Conservation (phyloP, 1,139 yeast species). For the Suhomyces wounanorum region DNA sequence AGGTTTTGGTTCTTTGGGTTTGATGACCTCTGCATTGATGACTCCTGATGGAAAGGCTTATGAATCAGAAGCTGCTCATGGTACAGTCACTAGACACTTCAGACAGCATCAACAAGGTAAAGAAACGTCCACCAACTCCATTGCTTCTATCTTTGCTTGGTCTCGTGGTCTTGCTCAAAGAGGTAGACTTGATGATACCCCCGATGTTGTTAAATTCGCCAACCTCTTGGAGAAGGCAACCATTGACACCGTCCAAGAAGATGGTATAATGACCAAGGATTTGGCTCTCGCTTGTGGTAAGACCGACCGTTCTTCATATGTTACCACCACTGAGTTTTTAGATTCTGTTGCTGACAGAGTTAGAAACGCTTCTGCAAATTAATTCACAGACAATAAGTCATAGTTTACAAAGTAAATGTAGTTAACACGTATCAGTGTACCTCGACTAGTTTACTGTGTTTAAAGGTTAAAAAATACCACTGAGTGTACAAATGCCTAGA, state of each 20-base stretch:
- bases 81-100: constrained; percentile 95
- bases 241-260: constrained; percentile 80
- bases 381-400: background rate
- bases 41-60: constrained; percentile 96
- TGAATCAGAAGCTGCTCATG: constrained; percentile 97
- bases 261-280: constrained; percentile 93
- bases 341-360: constrained; percentile 64
- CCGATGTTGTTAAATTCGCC: constrained; percentile 81
- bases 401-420: background rate
- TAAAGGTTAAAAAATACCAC: no score
- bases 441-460: background rate
- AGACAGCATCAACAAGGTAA: constrained; percentile 94
- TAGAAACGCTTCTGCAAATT: constrained; percentile 18
- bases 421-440: no score
- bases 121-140: constrained; percentile 96
- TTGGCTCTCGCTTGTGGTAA: constrained; percentile 86
- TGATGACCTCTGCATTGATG: constrained; percentile 92
- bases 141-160: constrained; percentile 98
- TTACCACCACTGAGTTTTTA: constrained; percentile 87
- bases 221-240: constrained; percentile 78
- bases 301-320: constrained; percentile 77
- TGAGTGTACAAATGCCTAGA: no score
- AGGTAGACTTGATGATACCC: constrained; percentile 84
- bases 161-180: constrained; percentile 89
- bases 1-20: constrained; percentile 94